Evolutionary conservation across 2,329 filamentous ascomycete genomes (phyloP), one percentile per base, ranked within the genome.

Genomic region (Metarhizium robertsii): DNA sequence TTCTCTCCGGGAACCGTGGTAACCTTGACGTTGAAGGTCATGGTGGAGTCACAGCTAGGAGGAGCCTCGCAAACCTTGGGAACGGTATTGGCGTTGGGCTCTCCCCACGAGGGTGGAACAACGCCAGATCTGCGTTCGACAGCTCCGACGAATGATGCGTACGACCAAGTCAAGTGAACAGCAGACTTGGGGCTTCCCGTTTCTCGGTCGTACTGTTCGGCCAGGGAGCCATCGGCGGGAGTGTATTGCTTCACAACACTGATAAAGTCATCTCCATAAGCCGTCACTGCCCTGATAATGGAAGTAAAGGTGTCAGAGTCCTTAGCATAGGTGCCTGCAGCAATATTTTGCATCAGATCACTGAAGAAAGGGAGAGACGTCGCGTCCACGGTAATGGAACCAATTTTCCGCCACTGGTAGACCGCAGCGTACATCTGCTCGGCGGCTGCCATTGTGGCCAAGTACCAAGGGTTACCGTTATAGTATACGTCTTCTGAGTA

Each of bases 401-500:
- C 84, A 30, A 76, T 69, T 40, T 74, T 70, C 59, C 85, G 76
- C 87, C 87, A 92, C 52, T 86, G 83, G 60, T 86, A 85, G 1
- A 91, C 64, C 1, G 89, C 86, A 62, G 88, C 85, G 67, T 91
- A 92, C 2, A 95, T 79, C 65, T 88, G 85, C 69, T 94, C 89
- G 3, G 88, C 90, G 0, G 87, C 87, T 2, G 87, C 88, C 34
- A 90, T 76, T 1, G 87, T 92, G 62, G 80, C 80, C 13, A 92
- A 77, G 63, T 90, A 88, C 89, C 89, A 94, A 1, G 89, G 89
- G 67, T 94, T 91, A 1, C 88, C 88, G 58, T 82, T 82, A 68
- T 85, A 87, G 70, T 92, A 94, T 4, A 76, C 70, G 62, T 95
- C 88, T 67, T 89, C 86, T 0, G 83, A 71, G 65, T 90, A 90